Percentiles rank a stretch among this genome's conserved stretches.
Evolutionary conservation across 208 protist genomes (phyloP).

Genomic region (Strigomonas culicis): DNA sequence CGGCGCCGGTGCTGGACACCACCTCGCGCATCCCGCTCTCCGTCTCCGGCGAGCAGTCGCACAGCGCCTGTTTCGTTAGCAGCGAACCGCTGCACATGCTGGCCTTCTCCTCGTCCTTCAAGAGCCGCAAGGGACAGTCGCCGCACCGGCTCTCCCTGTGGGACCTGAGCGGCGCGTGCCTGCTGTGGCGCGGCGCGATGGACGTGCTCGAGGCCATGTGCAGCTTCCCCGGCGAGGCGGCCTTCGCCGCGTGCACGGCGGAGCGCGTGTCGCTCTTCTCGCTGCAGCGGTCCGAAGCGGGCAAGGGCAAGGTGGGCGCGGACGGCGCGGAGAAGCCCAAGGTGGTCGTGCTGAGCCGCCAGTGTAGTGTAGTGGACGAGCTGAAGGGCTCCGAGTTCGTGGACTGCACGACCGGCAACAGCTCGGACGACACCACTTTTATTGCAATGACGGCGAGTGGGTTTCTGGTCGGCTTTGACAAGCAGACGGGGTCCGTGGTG

Average conservation of each 20-base stretch:
- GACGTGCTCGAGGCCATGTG: constrained; percentile 49
- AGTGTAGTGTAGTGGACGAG: constrained; percentile 58
- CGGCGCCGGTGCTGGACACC: constrained; percentile 27
- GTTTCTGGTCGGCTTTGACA: constrained; percentile 64
- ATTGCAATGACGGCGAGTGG: constrained; percentile 53
- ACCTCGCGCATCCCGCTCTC: constrained; percentile 43
- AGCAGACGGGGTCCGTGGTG: constrained; percentile 43
- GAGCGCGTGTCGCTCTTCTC: constrained; percentile 42
- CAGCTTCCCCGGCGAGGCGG: constrained; percentile 27
- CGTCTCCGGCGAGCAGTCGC: constrained; percentile 49
- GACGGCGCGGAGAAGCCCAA: background rate
- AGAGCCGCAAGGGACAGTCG: constrained; percentile 23
- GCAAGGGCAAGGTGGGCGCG: background rate
- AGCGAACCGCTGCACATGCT: constrained; percentile 27
- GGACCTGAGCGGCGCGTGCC: constrained; percentile 23
- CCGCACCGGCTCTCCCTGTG: constrained; percentile 62
- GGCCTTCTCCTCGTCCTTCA: constrained; percentile 64
- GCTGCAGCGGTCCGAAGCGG: constrained; percentile 14
- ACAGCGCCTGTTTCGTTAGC: constrained; percentile 57
- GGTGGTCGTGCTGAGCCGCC: constrained; percentile 50
- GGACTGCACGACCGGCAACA: constrained; percentile 20
- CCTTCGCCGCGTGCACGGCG: constrained; percentile 53
- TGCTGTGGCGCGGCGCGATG: constrained; percentile 76
- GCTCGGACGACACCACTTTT: constrained; percentile 26
- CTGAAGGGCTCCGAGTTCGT: constrained; percentile 50